These are phyloP conservation scores for Elaphomyces granulatus DNA, from an alignment of 495 filamentous ascomycete species.

Conservation along the genomic window DNA sequence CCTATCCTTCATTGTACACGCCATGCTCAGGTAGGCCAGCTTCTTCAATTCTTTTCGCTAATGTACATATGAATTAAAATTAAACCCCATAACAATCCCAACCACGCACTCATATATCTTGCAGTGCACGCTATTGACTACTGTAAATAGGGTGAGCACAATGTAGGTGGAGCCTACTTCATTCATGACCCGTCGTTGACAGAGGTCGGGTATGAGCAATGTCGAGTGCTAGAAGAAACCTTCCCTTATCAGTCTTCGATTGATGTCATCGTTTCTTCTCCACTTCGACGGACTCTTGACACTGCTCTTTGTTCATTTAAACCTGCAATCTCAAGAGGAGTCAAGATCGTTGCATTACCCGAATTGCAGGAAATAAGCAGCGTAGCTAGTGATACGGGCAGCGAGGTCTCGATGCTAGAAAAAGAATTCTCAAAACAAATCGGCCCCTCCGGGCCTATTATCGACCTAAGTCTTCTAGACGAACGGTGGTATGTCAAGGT, in stretches of 20 bases:
- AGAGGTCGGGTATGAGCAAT: slow-evolving; percentile 60
- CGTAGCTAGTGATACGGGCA: slow-evolving; percentile 55
- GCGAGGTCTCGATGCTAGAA: slow-evolving; percentile 25
- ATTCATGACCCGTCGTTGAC: slow-evolving; percentile 71
- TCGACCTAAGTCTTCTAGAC: slow-evolving; percentile 40
- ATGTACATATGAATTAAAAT: slow-evolving; percentile 3
- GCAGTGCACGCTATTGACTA: too few relatives aligned
- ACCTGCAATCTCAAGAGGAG: slow-evolving; percentile 19
- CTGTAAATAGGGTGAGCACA: slow-evolving; percentile 58
- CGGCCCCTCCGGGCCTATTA: slow-evolving; percentile 21
- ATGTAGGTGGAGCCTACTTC: slow-evolving; percentile 54
- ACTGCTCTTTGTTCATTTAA: slow-evolving; percentile 50
- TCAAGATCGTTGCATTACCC: slow-evolving; percentile 43
- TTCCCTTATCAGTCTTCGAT: slow-evolving; percentile 51
- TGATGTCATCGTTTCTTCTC: slow-evolving; percentile 53
- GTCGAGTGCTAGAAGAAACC: slow-evolving; percentile 37
- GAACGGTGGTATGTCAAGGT: slow-evolving; percentile 49
- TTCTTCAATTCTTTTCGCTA: neutral
- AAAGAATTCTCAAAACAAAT: slow-evolving; percentile 13
- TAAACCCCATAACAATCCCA: too few relatives aligned
- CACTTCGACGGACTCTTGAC: slow-evolving; percentile 54
- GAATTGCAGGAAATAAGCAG: slow-evolving; percentile 55
- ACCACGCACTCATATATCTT: too few relatives aligned
- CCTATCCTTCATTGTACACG: slow-evolving; percentile 38
- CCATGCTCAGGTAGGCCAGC: slow-evolving; percentile 34